These are phyloP conservation scores for Dorcoceras hygrometricum DNA, from an alignment of 257 asterid species.

Conservation along the genomic window DNA sequence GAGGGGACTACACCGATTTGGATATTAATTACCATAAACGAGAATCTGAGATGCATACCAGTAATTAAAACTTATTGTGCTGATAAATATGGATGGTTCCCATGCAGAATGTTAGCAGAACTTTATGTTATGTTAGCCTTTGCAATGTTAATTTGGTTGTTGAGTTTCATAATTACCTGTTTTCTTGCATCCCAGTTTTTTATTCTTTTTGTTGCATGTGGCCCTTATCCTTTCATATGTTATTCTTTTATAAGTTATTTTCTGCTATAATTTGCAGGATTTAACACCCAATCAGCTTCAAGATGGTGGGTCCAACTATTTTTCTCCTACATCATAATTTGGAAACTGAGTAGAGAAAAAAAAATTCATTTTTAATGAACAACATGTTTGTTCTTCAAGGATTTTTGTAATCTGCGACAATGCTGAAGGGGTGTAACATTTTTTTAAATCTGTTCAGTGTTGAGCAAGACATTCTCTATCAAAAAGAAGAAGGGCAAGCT, in stretches of 20 bases:
- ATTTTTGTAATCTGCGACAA: conserved; percentile 13
- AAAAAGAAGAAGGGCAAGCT: conserved; percentile 87
- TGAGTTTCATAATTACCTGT: conserved; percentile 13
- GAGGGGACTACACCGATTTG: not conserved
- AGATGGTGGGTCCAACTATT: conserved; percentile 57
- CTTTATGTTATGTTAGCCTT: not conserved
- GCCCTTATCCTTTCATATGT: conserved; percentile 16
- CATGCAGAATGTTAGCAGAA: not conserved
- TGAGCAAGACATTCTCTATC: conserved; percentile 87
- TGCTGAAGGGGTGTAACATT: conserved; percentile 23
- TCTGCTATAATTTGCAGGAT: conserved; percentile 55
- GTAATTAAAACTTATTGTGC: not conserved
- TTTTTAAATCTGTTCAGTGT: conserved; percentile 55
- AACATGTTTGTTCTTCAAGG: conserved; percentile 1
- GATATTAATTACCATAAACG: not conserved
- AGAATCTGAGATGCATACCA: not conserved
- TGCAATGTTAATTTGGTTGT: conserved; percentile 7
- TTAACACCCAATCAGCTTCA: conserved; percentile 94
- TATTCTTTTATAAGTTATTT: conserved; percentile 17
- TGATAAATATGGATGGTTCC: not conserved
- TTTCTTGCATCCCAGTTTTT: conserved; percentile 7
- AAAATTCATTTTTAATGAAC: conserved; percentile 1
- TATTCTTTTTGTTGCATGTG: not conserved
- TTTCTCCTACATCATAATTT: conserved; percentile 16
- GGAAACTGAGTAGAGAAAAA: conserved; percentile 3